Evolutionary conservation across 805 yeast genomes (phyloP), one percentile per base, ranked within the genome.

Genomic region (Hanseniaspora nectarophila): DNA sequence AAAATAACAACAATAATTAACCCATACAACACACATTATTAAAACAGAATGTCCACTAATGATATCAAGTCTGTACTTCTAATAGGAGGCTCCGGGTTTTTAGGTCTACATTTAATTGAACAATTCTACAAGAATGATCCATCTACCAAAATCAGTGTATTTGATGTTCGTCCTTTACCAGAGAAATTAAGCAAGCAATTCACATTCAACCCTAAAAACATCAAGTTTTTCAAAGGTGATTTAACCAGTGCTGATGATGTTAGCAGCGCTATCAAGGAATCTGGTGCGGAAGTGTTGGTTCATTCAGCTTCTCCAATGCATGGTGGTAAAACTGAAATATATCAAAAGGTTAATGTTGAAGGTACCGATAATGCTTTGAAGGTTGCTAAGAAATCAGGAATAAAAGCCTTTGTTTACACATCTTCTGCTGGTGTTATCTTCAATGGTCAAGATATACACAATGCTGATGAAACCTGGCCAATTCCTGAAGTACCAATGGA

Each of bases 251-350:
- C 73, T 28, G 75, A 69, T 9, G 95, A 86, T 60, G 81, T 92
- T 5, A 63, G 69, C 3, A 61, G 66, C 6, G 95, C 94, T 0
- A 76, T 90, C 35, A 63, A 67, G 32, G 64, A 61, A 13, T 72
- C 82, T 29, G 64, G 72, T 35, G 87, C 95, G 45, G 74, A 77
- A 39, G 89, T 86, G 1, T 77, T 92, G 23, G 95, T 92, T 8
- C 97, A 94, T 63, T 84, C 95, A 1, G 98, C 97, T 2, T 90
- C 97, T 12, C 99, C 99, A 18, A 76, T 92, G 65, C 97, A 88
- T 63, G 97, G 96, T 4, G 71, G 81, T 58, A 76, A 79, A n/a
- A 83, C 83, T 58, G 81, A 78, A 42, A 75, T 92, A 43, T 90
- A 90, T 67, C 83, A 81, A 58, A 84, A 84, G 59, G 98, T 92